Evolutionary conservation across 331 rosid genomes (phyloP), one percentile per base, ranked within the genome.

Genomic region (Quercus phellos): DNA sequence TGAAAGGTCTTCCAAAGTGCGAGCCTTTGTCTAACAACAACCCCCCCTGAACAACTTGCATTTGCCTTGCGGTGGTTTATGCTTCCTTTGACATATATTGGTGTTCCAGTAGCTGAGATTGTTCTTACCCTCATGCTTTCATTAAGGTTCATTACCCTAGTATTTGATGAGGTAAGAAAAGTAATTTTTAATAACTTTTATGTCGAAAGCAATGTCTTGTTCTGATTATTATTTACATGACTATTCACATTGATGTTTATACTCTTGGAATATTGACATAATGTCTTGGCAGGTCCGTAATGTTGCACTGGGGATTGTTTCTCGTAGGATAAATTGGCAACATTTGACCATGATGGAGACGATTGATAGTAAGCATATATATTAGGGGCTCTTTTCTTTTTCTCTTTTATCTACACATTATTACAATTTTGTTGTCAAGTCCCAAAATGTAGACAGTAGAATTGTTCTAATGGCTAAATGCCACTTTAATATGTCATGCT

Each of bases 1-100:
- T 84, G 69, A 68, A 83, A 94, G 98, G 97, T 94, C 77, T 94
- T 94, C 85, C 98, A 94, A 92, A 94, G 98, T 87, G 98, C 91
- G 1, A 92, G 98, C 89, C 97, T 94, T 74, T 94, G 98, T 89
- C 89, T 94, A 68, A 86, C 94, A 76, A 94, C 98, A 69, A 94
- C 97, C 32, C 84, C 95, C 27, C 98, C 98, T 7, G 98, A 94
- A 84, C 95, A 94, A 74, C 91, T 94, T 68, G 98, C 97, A 78
- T 92, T 79, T 85, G 92, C 95, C 42, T 74, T 94, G 78, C 90
- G 91, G 77, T 94, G 97, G 98, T 94, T 90, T 85, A 84, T 94
- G 94, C 95, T 90, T 55, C 98, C 98, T 69, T 79, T 94, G 85
- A 82, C 81, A 69, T 54, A 81, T 85, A 30, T 92, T 29, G 98